phyloP scores from a whole-genome alignment of 148 eudicot genomes.

The Amaranthus cruentus region DNA sequence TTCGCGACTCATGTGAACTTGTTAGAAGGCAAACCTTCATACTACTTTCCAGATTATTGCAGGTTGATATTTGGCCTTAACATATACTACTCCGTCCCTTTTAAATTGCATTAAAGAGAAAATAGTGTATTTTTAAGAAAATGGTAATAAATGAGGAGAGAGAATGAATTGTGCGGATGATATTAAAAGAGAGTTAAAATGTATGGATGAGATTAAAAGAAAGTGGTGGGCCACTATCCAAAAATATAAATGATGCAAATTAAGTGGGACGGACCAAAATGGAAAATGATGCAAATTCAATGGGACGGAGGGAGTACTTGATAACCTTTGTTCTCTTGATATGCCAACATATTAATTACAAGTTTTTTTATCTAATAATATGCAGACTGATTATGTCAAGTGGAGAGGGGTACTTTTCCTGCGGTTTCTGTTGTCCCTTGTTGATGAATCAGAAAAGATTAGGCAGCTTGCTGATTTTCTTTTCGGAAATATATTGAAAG shows the following conservation, averaged over 20 bases:
- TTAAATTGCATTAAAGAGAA: too few relatives aligned
- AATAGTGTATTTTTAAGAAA: too few relatives aligned
- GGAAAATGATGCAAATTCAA: too few relatives aligned
- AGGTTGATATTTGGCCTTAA: slow-evolving; percentile 40
- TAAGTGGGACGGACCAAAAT: too few relatives aligned
- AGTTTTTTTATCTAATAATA: slow-evolving; percentile 8
- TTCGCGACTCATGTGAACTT: slow-evolving; percentile 91
- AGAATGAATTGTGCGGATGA: too few relatives aligned
- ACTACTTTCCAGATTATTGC: slow-evolving; percentile 78
- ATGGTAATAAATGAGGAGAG: too few relatives aligned
- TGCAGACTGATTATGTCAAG: slow-evolving; percentile 95
- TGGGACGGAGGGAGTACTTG: not conserved
- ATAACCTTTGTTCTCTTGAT: not conserved
- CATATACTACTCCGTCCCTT: too few relatives aligned
- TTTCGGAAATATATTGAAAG: slow-evolving; percentile 91
- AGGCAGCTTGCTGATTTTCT: slow-evolving; percentile 88
- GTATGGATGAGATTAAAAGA: too few relatives aligned
- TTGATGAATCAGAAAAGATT: slow-evolving; percentile 87
- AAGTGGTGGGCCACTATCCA: too few relatives aligned
- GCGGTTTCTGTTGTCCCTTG: slow-evolving; percentile 76
- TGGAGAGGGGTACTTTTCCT: slow-evolving; percentile 97
- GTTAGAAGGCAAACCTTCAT: slow-evolving; percentile 94
- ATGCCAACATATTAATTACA: slow-evolving; percentile 10
- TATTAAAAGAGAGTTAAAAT: too few relatives aligned
- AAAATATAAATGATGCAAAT: too few relatives aligned